Evolutionary conservation across 768 basidiomycete genomes (phyloP).

Genomic region (Crepidotus variabilis): DNA sequence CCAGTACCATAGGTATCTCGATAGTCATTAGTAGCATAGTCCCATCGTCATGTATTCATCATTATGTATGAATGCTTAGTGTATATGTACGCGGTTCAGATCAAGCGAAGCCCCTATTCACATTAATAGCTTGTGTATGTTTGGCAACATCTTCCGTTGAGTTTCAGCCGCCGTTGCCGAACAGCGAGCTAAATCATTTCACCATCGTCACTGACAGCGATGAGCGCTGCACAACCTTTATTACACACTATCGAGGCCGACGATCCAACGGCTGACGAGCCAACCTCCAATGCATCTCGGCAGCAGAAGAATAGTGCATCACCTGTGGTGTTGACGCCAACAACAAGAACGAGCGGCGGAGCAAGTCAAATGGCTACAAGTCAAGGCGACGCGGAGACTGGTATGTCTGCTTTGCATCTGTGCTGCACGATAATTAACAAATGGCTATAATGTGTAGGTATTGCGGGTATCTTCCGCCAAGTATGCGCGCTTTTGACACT

Average conservation of each 20-base stretch:
- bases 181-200: background rate
- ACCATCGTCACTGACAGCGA: conserved; percentile 24
- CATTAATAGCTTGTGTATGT: background rate
- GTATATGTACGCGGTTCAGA: background rate
- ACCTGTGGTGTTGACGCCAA: conserved; percentile 58
- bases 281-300: conserved; percentile 28
- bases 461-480: conserved; percentile 76
- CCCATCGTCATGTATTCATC: background rate
- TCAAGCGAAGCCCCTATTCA: background rate
- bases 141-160: background rate
- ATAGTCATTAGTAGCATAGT: background rate
- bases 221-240: conserved; percentile 63
- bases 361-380: conserved; percentile 45
- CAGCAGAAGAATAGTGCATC: conserved; percentile 20
- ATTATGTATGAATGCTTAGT: background rate
- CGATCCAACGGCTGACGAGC: conserved; percentile 45
- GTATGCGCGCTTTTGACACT: conserved; percentile 30
- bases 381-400: conserved; percentile 71
- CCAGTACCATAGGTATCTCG: background rate
- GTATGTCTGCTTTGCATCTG: conserved; percentile 32
- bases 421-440: background rate
- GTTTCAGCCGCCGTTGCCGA: background rate
- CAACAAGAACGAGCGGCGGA: conserved; percentile 43
- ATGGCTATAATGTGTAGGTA: conserved; percentile 33
- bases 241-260: conserved; percentile 87